Evolutionary conservation across 2,329 filamentous ascomycete genomes (phyloP).

Genomic region (Clarireedia monteithiana): DNA sequence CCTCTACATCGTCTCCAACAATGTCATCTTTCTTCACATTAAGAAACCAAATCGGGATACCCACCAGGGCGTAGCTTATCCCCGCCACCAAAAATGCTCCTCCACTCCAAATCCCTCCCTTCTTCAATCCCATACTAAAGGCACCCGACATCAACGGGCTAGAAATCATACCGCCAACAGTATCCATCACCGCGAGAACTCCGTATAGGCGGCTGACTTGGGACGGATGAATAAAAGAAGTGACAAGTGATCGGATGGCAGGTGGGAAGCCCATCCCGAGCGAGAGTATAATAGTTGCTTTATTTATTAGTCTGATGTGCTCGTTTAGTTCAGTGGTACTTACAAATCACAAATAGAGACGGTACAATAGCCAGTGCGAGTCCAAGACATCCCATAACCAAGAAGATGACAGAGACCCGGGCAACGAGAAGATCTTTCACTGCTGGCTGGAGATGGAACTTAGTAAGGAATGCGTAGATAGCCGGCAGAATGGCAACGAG

Average conservation of each 20-base stretch:
- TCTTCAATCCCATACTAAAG: slow-evolving; percentile 37
- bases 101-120: slow-evolving; percentile 42
- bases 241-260: slow-evolving; percentile 43
- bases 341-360: slow-evolving; percentile 9
- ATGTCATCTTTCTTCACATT: slow-evolving; percentile 1
- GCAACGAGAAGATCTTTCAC: slow-evolving; percentile 22
- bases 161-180: slow-evolving; percentile 38
- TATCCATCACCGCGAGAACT: slow-evolving; percentile 43
- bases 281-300: slow-evolving; percentile 38
- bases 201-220: slow-evolving; percentile 48
- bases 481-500: slow-evolving; percentile 14
- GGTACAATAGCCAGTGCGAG: slow-evolving; percentile 9
- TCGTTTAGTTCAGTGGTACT: not conserved
- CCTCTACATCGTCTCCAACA: not conserved
- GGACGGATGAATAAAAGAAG: slow-evolving; percentile 43
- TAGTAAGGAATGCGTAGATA: slow-evolving; percentile 9
- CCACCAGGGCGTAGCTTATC: not conserved
- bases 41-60: not conserved
- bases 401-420: slow-evolving; percentile 18
- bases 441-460: slow-evolving; percentile 1
- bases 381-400: slow-evolving; percentile 9
- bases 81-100: slow-evolving; percentile 36
- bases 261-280: slow-evolving; percentile 38
- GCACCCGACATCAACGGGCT: slow-evolving; percentile 40
- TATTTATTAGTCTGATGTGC: not conserved